Conservation (phyloP, 2,329 filamentous ascomycete genomes). For the Cercospora sp. region DNA sequence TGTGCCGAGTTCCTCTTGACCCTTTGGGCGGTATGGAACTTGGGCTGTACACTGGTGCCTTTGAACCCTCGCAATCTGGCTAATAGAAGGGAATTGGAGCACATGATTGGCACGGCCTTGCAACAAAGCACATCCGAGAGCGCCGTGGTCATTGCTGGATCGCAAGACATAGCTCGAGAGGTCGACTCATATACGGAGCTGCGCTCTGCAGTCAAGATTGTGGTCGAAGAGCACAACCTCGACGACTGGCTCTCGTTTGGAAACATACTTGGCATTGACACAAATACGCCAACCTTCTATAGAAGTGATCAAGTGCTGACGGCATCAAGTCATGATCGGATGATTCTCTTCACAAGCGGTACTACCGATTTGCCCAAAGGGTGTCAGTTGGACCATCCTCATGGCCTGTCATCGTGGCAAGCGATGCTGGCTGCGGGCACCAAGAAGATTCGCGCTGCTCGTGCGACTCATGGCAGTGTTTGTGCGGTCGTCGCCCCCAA, state of each 20-base stretch:
- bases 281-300: neutral
- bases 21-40: neutral
- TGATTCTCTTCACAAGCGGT: neutral
- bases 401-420: neutral
- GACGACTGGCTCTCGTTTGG: neutral
- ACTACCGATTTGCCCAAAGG: neutral
- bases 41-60: neutral
- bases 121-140: neutral
- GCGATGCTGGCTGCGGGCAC: neutral
- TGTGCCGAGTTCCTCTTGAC: neutral
- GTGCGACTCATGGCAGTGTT: neutral
- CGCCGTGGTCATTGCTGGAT: neutral
- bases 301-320: neutral
- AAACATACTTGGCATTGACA: neutral
- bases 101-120: neutral
- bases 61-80: neutral
- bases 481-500: neutral
- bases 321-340: neutral
- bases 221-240: neutral
- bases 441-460: neutral
- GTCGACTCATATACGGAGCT: neutral
- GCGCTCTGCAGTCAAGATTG: neutral
- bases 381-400: neutral
- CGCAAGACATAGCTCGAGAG: neutral
- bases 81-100: neutral